Base-by-base conservation (phyloP, 78 protist genomes). In the Dictyostelium firmibasis region DNA sequence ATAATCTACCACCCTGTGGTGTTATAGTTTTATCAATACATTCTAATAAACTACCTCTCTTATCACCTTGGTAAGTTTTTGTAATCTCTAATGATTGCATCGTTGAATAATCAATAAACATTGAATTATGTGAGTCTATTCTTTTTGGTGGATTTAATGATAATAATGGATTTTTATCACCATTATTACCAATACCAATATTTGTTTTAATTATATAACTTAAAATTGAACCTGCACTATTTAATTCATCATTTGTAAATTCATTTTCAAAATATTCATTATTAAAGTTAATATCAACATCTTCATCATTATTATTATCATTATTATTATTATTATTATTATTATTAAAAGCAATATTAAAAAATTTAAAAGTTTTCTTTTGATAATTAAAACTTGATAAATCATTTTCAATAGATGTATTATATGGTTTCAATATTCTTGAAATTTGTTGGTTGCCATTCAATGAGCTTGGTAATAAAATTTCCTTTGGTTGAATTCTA, bases 101-200 rank as follows among this genome's bases (percentile, higher is more conserved):
- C 0, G 95, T 92, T 6, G 95, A 77, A 35, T 47, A 64, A 72
- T 92, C 95, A 29, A 92, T 92, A 72, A 64, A 85, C 95, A 92
- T 92, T n/a, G 87, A 70, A 16, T 53, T 9, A 20, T 77, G 84
- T 3, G 27, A 14, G 5, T 31, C 33, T 4, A 72, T 10, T 29
- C 23, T 27, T 33, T 72, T 27, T 20, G 38, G 38, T 33, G 14
- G 14, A 33, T 72, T 25, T 50, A 50, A 50, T 50, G 62, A 50
- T 16, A 50, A 16, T 16, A 50, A 50, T 31, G 47, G 23, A 31
- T 31, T 31, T 33, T 67, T 74, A 35, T 35, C 43, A 38, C 43
- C 43, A 50, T 2, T 4, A 50, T 4, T 50, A 1, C 62, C 72
- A 43, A 6, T 38, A 20, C 94, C 94, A 8, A 89, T 16, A 29